Base-by-base conservation (phyloP, 768 basidiomycete species). In the Pleurotus tuber-regium region DNA sequence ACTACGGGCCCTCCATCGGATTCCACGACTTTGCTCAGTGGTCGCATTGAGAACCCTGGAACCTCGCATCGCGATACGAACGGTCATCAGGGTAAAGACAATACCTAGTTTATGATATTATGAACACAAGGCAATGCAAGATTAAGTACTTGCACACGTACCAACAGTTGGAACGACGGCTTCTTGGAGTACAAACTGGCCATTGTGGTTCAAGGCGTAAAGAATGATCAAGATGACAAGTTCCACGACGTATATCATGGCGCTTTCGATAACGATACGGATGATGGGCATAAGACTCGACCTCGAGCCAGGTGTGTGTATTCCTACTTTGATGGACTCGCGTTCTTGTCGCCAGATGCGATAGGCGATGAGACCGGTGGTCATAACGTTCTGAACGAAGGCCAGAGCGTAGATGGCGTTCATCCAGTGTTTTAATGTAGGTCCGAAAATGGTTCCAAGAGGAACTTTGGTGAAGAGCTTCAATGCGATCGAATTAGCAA, bases 291-390 rank as follows among this genome's bases (percentile, higher is more conserved):
- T 40, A 18, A 60, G 53, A 30, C 53, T 59, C 5, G 49, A 52
- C 44, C 39, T 4, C 29, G 25, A 44, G 10, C 36, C 18, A 18
- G n/a, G 4, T 28, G 50, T 29, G 14, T 41, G 43, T 16, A 58
- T 42, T 4, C 59, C 50, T 4, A 44, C 30, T n/a, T 24, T 24
- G 21, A 33, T 6, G 4, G 57, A 50, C 3, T 28, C 26, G 2
- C 28, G 44, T 19, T 58, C 33, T 24, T 58, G 54, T 1, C 23
- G 23, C 70, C 68, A 75, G 24, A 78, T 70, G 26, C 70, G 72
- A 30, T 48, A 61, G 16, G 68, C 66, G 40, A 76, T 76, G 60
- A 78, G 68, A 10, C 48, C 40, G 4, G 75, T 76, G 28, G 76
- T 65, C 21, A 76, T 49, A 57, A 71, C 44, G 51, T 77, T 78